Percentiles rank a stretch among this genome's conserved stretches.
Evolutionary conservation across 257 asterid species (phyloP).

Genomic region (Penstemon eatonii): DNA sequence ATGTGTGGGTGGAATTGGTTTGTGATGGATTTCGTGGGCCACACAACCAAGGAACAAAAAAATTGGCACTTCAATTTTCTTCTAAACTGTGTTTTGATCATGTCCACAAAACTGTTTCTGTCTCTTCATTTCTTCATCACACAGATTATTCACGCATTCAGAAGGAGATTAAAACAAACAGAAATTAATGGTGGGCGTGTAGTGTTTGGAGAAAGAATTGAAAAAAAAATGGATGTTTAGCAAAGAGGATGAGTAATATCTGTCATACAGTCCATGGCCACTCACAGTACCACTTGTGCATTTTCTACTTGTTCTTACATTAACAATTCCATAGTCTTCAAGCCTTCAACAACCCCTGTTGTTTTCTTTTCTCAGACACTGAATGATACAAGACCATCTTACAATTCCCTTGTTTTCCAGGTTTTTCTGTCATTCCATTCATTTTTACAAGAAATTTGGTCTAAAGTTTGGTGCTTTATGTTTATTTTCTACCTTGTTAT

Average conservation of each 20-base stretch:
- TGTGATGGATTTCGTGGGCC: constrained; percentile 49
- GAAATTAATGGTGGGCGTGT: constrained; percentile 19
- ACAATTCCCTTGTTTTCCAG: constrained; percentile 76
- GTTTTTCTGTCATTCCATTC: constrained; percentile 31
- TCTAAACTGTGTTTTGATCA: constrained; percentile 29
- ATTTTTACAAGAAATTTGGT: background rate
- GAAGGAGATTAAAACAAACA: constrained; percentile 3
- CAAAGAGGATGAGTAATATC: constrained; percentile 52
- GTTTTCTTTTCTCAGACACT: constrained; percentile 37
- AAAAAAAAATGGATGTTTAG: constrained; percentile 27
- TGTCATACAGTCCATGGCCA: constrained; percentile 63
- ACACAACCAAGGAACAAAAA: constrained; percentile 33
- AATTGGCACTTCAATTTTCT: constrained; percentile 20
- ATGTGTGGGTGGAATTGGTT: constrained; percentile 38
- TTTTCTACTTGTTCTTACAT: constrained; percentile 42
- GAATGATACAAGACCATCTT: constrained; percentile 46
- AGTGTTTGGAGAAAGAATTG: constrained; percentile 18
- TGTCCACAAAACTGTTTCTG: constrained; percentile 45
- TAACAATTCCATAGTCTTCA: constrained; percentile 34
- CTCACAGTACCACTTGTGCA: constrained; percentile 38
- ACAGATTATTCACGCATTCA: constrained; percentile 18
- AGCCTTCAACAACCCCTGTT: constrained; percentile 43
- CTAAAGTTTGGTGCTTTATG: background rate
- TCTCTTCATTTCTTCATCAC: constrained; percentile 29
- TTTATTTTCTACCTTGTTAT: background rate